These are phyloP conservation scores for Hevea brasiliensis DNA, from an alignment of 345 rosid genomes.

Conservation along the genomic window DNA sequence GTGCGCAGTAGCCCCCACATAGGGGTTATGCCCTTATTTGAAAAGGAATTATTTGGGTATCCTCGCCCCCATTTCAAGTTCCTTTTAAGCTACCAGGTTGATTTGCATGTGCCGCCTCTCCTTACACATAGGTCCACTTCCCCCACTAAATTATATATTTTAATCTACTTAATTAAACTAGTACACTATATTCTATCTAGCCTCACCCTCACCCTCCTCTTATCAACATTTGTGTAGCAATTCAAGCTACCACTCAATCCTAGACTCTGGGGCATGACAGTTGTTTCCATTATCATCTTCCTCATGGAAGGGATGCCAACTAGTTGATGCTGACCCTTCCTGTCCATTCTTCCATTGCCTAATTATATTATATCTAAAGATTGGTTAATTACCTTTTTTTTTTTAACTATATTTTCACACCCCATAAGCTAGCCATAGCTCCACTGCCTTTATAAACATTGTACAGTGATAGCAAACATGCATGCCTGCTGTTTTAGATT, in stretches of 20 bases:
- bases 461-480: too few species aligned
- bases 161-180: too few species aligned
- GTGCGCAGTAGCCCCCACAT: conserved; percentile 11
- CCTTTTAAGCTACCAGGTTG: conserved; percentile 36
- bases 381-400: too few species aligned
- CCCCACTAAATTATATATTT: too few species aligned
- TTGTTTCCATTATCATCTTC: conserved; percentile 46
- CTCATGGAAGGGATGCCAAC: conserved; percentile 47
- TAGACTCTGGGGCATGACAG: conserved; percentile 53
- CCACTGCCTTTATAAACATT: too few species aligned
- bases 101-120: conserved; percentile 40
- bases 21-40: background rate
- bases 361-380: background rate
- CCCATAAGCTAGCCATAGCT: too few species aligned
- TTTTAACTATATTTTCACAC: too few species aligned
- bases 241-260: conserved; percentile 28
- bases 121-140: conserved; percentile 45
- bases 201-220: too few species aligned
- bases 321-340: conserved; percentile 45
- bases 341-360: conserved; percentile 2
- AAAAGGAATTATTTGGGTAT: conserved; percentile 37
- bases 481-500: too few species aligned
- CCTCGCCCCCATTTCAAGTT: conserved; percentile 23
- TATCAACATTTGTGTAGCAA: too few species aligned
- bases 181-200: too few species aligned